Evolutionary conservation across 1,284 basidiomycete species (phyloP).

Genomic region (Heterobasidion irregulare): DNA sequence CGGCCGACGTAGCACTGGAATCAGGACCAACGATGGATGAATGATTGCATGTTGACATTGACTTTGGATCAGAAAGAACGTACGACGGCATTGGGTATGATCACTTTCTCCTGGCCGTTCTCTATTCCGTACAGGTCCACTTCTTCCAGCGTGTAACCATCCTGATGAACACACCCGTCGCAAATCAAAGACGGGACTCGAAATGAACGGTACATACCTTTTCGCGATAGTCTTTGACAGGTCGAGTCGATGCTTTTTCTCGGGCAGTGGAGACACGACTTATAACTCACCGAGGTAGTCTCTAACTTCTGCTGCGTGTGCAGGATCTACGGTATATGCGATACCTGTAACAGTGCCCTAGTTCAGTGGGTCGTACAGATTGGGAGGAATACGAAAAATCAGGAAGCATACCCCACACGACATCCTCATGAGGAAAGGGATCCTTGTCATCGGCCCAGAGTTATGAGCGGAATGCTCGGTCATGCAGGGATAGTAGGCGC

Average conservation of each 20-base stretch:
- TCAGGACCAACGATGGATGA: constrained; percentile 18
- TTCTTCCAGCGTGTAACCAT: constrained; percentile 67
- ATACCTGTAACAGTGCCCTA: constrained; percentile 39
- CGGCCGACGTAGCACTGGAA: constrained; percentile 69
- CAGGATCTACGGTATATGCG: constrained; percentile 78
- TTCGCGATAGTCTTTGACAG: constrained; percentile 61
- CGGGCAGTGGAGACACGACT: neutral
- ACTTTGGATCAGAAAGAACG: neutral
- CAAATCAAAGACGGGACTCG: neutral
- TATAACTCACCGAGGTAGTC: constrained; percentile 63
- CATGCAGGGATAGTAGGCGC: neutral
- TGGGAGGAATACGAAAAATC: neutral
- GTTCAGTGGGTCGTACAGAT: neutral
- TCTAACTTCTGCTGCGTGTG: constrained; percentile 63
- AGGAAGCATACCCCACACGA: constrained; percentile 68
- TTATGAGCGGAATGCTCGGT: neutral
- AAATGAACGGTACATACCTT: constrained; percentile 39
- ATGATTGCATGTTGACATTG: constrained; percentile 13
- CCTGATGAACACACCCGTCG: constrained; percentile 26
- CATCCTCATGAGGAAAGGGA: constrained; percentile 68
- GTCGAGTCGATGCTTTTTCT: neutral
- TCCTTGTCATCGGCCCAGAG: constrained; percentile 35
- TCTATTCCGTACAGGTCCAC: constrained; percentile 53
- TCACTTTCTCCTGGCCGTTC: constrained; percentile 41
- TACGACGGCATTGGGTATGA: constrained; percentile 30